phyloP scores from a whole-genome alignment of 805 yeast species.

The Wickerhamomyces ciferrii region DNA sequence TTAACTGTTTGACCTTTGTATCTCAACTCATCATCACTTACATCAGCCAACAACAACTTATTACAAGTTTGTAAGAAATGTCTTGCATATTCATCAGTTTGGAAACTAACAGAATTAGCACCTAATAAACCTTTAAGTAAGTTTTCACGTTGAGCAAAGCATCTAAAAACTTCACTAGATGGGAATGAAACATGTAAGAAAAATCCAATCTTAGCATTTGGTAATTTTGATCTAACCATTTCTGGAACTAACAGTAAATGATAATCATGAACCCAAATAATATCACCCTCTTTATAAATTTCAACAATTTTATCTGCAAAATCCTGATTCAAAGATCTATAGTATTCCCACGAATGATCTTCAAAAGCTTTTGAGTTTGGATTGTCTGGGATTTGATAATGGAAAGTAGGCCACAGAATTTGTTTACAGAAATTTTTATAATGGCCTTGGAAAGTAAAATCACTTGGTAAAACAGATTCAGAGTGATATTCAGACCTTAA shows the following conservation, averaged over 20 bases:
- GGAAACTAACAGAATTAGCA: conserved; percentile 84
- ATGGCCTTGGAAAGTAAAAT: conserved; percentile 82
- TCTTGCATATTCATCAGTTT: conserved; percentile 87
- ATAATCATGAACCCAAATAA: conserved; percentile 92
- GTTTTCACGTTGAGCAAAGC: conserved; percentile 80
- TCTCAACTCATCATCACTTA: conserved; percentile 56
- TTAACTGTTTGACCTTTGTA: conserved; percentile 53
- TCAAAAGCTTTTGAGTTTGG: conserved; percentile 93
- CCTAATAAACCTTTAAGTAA: conserved; percentile 82
- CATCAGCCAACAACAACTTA: conserved; percentile 77
- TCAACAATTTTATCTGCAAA: conserved; percentile 74
- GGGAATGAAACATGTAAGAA: conserved; percentile 95
- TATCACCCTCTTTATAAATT: conserved; percentile 67
- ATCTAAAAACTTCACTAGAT: conserved; percentile 89
- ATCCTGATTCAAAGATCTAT: conserved; percentile 65
- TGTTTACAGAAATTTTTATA: conserved; percentile 90
- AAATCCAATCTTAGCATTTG: conserved; percentile 84
- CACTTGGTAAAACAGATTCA: conserved; percentile 68
- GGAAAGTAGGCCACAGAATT: conserved; percentile 93
- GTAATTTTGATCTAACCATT: conserved; percentile 71
- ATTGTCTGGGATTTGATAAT: conserved; percentile 92
- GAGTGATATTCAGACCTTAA: conserved; percentile 47
- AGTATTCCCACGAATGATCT: conserved; percentile 90
- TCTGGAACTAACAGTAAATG: conserved; percentile 83
- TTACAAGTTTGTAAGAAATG: conserved; percentile 92